These are phyloP conservation scores for Saccharomycopsis sp. DNA, from an alignment of 805 yeast genomes.

Conservation along the genomic window DNA sequence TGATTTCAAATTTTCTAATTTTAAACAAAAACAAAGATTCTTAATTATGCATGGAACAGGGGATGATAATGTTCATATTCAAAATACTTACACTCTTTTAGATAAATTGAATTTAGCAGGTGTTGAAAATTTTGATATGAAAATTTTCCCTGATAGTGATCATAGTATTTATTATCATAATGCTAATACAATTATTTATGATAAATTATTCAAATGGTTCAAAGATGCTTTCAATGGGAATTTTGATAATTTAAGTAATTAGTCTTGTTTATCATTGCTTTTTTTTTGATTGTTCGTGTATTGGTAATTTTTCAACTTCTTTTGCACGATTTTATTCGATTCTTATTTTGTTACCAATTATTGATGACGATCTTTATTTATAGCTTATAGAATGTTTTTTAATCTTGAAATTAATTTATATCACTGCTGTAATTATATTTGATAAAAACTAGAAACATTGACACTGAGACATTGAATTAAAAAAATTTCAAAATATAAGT, in stretches of 20 bases:
- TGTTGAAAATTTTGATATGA: slow-evolving; percentile 76
- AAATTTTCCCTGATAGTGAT: slow-evolving; percentile 87
- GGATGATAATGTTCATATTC: slow-evolving; percentile 95
- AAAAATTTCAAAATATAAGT: too few species aligned
- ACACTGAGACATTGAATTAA: too few species aligned
- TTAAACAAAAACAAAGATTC: slow-evolving; percentile 55
- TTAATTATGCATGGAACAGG: slow-evolving; percentile 93
- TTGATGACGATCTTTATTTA: too few species aligned
- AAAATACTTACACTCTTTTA: slow-evolving; percentile 68
- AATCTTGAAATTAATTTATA: too few species aligned
- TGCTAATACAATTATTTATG: slow-evolving; percentile 65
- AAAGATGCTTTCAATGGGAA: slow-evolving; percentile 41
- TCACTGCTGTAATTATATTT: too few species aligned
- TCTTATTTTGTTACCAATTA: too few species aligned
- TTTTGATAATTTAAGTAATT: slow-evolving; percentile 22
- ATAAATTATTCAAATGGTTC: slow-evolving; percentile 63
- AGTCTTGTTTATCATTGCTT: neutral
- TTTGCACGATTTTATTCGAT: neutral
- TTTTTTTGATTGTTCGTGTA: too few species aligned
- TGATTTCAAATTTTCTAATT: slow-evolving; percentile 25
- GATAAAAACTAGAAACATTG: too few species aligned
- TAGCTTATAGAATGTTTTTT: too few species aligned
- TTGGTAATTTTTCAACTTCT: too few species aligned
- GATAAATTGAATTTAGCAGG: slow-evolving; percentile 52
- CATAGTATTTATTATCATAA: slow-evolving; percentile 75